Conservation (phyloP, 192 early-diverging fungal species). For the Coemansia sp. region DNA sequence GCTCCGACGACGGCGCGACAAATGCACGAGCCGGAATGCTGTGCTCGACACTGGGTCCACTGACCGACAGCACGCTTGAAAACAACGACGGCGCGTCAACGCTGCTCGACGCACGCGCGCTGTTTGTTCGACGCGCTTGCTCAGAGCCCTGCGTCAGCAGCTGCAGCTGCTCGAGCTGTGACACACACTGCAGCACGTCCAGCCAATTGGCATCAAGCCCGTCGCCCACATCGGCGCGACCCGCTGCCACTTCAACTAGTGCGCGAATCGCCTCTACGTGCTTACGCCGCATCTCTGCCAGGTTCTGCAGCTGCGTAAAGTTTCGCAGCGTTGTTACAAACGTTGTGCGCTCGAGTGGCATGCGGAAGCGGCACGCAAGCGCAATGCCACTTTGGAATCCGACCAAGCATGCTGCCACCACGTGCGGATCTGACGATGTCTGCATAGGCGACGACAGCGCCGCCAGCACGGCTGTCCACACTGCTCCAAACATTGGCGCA, state of each 20-base stretch:
- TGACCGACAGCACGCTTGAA: constrained; percentile 22
- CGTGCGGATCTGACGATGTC: constrained; percentile 73
- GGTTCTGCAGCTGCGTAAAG: constrained; percentile 81
- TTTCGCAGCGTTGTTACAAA: constrained; percentile 89
- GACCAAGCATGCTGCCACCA: constrained; percentile 68
- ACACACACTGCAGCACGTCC: constrained; percentile 80
- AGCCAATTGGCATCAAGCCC: constrained; percentile 71
- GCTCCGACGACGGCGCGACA: constrained; percentile 18
- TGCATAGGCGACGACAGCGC: constrained; percentile 82
- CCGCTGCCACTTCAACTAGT: constrained; percentile 73
- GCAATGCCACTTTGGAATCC: constrained; percentile 82
- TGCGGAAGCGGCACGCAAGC: constrained; percentile 77
- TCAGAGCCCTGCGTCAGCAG: constrained; percentile 54
- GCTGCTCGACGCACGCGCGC: constrained; percentile 13
- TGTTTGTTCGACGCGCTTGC: constrained; percentile 1
- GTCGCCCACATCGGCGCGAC: constrained; percentile 59
- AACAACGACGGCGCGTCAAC: constrained; percentile 12
- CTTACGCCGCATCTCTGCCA: constrained; percentile 85
- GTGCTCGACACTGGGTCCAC: constrained; percentile 10
- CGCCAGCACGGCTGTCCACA: constrained; percentile 87
- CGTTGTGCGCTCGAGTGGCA: constrained; percentile 87
- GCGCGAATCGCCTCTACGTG: constrained; percentile 89
- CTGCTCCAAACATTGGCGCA: constrained; percentile 85
- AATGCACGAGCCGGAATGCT: constrained; percentile 54
- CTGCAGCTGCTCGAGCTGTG: constrained; percentile 86